phyloP scores from a whole-genome alignment of 192 early-diverging fungal species.

The Haplosporangium gracile region DNA sequence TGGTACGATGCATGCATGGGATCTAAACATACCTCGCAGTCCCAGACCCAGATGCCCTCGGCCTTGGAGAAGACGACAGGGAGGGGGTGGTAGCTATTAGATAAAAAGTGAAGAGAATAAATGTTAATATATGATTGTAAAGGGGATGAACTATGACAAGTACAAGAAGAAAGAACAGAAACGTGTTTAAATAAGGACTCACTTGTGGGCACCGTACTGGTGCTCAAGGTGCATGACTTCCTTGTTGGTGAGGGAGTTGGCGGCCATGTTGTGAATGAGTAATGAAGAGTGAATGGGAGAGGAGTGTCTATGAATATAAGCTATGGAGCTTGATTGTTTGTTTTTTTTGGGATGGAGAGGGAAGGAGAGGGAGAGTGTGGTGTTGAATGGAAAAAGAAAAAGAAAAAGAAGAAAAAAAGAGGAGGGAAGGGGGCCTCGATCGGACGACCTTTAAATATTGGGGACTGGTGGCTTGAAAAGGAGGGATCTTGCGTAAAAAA shows the following conservation, averaged over 20 bases:
- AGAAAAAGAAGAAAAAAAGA: not conserved
- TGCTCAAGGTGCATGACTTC: slow-evolving; percentile 84
- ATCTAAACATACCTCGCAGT: slow-evolving; percentile 75
- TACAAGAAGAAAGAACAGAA: not conserved
- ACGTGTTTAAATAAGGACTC: slow-evolving; percentile 35
- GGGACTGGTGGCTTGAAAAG: not conserved
- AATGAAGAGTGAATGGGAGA: not conserved
- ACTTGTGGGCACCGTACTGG: slow-evolving; percentile 95
- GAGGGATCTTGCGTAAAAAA: not conserved
- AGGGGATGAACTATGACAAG: not conserved
- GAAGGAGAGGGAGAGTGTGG: not conserved
- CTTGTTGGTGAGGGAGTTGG: slow-evolving; percentile 52
- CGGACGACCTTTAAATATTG: slow-evolving; percentile 4
- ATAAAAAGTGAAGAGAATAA: not conserved
- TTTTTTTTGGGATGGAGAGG: not conserved
- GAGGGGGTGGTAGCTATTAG: slow-evolving; percentile 93
- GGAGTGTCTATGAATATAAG: not conserved
- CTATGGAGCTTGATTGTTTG: not conserved
- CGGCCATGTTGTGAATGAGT: slow-evolving; percentile 36
- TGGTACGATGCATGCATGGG: not conserved
- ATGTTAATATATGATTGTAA: not conserved
- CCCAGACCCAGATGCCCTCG: slow-evolving; percentile 93
- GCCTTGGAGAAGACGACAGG: slow-evolving; percentile 92
- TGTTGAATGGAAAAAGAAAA: not conserved
- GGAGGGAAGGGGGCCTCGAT: not conserved